Base-by-base conservation (phyloP, 192 early-diverging fungal genomes). In the Mortierella claussenii region DNA sequence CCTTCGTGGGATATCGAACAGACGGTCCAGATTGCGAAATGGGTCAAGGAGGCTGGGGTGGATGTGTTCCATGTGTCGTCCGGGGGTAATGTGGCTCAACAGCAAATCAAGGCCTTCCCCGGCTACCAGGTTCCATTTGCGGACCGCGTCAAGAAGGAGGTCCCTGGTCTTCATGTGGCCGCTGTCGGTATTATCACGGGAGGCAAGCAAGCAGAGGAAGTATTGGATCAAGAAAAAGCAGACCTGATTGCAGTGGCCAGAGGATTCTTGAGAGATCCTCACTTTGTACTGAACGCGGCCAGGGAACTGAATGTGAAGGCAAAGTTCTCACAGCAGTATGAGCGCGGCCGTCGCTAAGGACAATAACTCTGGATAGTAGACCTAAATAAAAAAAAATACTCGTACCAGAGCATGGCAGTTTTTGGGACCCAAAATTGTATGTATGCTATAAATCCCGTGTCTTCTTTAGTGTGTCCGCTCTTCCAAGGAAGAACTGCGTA, bases 1-100 rank as follows among this genome's bases (percentile, higher is more conserved):
- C 55, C 69, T 0, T 82, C 83, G 7, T 94, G 93, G 93, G 87
- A 91, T 68, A 69, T 84, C 26, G 86, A 94, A 24, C 93, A 98
- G 31, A 87, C 89, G 18, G 81, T 92, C 7, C 80, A 84, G 59
- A 69, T 95, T 32, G 68, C 88, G n/a, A 81, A 79, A n/a, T 55
- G 71, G 27, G 82, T 94, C 23, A 78, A 85, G 20, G 65, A 56
- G 0, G 79, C 84, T 6, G 96, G 95, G 21, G 93, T 97, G 1
- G 96, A 98, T 78, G 69, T 97, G 18, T 52, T 97, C 50, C 94
- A 97, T 78, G 84, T 85, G 50, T 96, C 95, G 11, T 84, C 88
- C 4, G 93, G 92, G 47, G 96, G 92, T 17, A 90, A 83, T 61
- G 79, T 80, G 18, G 81, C 87, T 5, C 36, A 59, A 13, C 86